phyloP scores from a whole-genome alignment of 1,139 yeast genomes.

The Candida sp. region DNA sequence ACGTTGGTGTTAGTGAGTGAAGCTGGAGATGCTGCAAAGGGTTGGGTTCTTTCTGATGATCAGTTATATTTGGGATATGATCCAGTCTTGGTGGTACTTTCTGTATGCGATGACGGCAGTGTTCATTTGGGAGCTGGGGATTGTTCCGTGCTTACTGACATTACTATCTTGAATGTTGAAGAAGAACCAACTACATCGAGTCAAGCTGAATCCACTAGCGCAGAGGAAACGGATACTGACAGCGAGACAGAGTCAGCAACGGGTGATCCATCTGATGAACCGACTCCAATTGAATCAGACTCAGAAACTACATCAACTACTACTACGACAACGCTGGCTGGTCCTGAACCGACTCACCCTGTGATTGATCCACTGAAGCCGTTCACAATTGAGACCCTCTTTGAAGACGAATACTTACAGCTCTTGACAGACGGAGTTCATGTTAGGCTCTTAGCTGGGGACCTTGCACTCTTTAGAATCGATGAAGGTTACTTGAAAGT shows the following conservation, averaged over 20 bases:
- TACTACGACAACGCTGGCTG: too few relatives aligned
- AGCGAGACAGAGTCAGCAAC: background rate
- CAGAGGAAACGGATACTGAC: background rate
- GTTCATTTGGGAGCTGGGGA: background rate
- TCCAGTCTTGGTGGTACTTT: background rate
- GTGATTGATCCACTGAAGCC: too few relatives aligned
- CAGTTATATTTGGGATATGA: background rate
- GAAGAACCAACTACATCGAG: background rate
- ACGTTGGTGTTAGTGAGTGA: too few relatives aligned
- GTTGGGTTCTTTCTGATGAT: background rate
- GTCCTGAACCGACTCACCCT: too few relatives aligned
- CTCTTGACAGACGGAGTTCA: background rate
- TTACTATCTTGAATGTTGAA: background rate
- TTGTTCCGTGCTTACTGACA: background rate
- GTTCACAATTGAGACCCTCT: too few relatives aligned
- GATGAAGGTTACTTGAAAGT: background rate
- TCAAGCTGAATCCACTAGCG: background rate
- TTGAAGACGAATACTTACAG: too few relatives aligned
- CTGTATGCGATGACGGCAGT: background rate
- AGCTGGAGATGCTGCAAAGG: background rate
- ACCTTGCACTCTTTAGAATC: background rate
- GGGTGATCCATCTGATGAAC: too few relatives aligned
- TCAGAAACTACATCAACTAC: too few relatives aligned
- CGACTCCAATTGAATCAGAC: too few relatives aligned
- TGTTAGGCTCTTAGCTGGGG: background rate